Conservation (phyloP, 1,139 yeast species). For the Arxiozyma slooffiae region DNA sequence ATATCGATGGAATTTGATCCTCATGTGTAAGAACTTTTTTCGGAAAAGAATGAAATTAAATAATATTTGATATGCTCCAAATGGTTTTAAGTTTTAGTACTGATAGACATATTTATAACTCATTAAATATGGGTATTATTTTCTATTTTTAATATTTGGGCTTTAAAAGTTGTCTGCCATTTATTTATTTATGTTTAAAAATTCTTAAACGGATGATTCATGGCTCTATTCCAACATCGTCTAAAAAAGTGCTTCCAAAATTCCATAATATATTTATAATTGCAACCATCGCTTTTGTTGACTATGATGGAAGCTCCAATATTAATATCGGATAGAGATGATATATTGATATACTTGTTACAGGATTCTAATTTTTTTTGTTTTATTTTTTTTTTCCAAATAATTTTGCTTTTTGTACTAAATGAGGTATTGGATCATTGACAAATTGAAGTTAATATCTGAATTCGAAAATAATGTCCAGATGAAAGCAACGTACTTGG, state of each 20-base stretch:
- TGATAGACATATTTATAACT: neutral
- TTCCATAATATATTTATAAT: neutral
- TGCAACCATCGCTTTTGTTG: conserved; percentile 14
- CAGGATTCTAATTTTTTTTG: conserved; percentile 1
- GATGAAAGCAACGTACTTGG: conserved; percentile 1
- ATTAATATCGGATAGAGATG: conserved; percentile 9
- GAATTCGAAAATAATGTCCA: neutral
- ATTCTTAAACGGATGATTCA: conserved; percentile 31
- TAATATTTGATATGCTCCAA: neutral
- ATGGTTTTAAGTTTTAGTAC: neutral
- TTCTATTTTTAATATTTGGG: neutral
- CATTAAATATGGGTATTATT: too few relatives aligned
- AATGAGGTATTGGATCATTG: neutral
- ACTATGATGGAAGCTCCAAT: conserved; percentile 9
- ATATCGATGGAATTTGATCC: conserved; percentile 17
- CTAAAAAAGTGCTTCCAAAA: neutral
- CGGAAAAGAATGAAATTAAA: conserved; percentile 1
- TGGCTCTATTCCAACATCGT: conserved; percentile 21
- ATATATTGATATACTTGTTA: neutral
- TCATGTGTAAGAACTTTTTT: conserved; percentile 6
- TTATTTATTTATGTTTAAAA: conserved; percentile 16
- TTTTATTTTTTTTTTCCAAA: neutral
- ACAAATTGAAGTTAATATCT: neutral
- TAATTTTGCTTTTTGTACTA: neutral
- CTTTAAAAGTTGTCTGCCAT: neutral